phyloP scores from a whole-genome alignment of 108 stramenopile species.

The Pseudonitzschia pungens region DNA sequence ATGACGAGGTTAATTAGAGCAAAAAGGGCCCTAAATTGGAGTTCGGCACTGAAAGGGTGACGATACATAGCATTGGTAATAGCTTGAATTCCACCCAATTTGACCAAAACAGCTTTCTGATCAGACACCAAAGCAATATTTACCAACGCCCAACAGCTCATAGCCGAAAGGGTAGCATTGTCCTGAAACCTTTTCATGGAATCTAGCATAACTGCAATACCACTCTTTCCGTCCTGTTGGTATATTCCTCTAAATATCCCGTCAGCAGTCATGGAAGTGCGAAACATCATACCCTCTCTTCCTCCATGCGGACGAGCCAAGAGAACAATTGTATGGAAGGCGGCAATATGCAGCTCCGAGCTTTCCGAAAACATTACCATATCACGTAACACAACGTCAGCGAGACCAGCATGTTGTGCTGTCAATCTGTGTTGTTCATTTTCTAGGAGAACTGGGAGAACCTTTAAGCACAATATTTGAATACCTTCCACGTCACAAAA shows the following conservation, averaged over 20 bases:
- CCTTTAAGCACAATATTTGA: slow-evolving; percentile 78
- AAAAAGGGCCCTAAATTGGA: slow-evolving; percentile 93
- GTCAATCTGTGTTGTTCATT: slow-evolving; percentile 79
- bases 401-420: slow-evolving; percentile 76
- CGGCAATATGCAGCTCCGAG: slow-evolving; percentile 74
- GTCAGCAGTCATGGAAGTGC: slow-evolving; percentile 59
- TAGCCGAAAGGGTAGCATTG: slow-evolving; percentile 82
- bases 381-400: slow-evolving; percentile 74
- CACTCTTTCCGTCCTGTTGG: slow-evolving; percentile 46
- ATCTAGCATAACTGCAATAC: slow-evolving; percentile 87
- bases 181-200: slow-evolving; percentile 78
- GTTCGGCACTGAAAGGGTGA: slow-evolving; percentile 83
- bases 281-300: slow-evolving; percentile 90
- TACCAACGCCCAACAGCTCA: slow-evolving; percentile 94
- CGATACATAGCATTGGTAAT: slow-evolving; percentile 81
- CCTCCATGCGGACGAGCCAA: slow-evolving; percentile 90
- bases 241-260: slow-evolving; percentile 44
- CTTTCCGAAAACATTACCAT: slow-evolving; percentile 87
- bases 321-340: slow-evolving; percentile 90
- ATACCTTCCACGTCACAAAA: slow-evolving; percentile 87
- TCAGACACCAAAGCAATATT: slow-evolving; percentile 87
- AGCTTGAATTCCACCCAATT: slow-evolving; percentile 78
- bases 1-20: slow-evolving; percentile 93
- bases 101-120: slow-evolving; percentile 80
- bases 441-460: slow-evolving; percentile 72